Evolutionary conservation across 192 early-diverging fungal genomes (phyloP), one percentile per base, ranked within the genome.

Genomic region (Backusella liffmaniae): DNA sequence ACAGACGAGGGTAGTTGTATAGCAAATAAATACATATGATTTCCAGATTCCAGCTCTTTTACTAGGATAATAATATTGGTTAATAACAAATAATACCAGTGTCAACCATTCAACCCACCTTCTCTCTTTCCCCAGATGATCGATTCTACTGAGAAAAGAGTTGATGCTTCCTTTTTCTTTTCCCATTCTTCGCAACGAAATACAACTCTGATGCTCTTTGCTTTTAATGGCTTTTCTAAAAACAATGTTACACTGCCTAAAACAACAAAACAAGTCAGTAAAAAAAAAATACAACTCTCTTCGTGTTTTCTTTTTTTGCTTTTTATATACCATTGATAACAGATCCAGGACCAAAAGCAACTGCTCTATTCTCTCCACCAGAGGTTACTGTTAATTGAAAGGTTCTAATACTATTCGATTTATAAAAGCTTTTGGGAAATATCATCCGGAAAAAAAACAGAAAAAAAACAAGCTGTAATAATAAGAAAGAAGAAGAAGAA

Each of bases 21-120:
- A 65, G 80, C 74, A 77, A 81, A 81, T 35, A 81, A 56, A 44
- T 76, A 77, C 32, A 81, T 53, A 62, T 76, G 75, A 18, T 73
- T 70, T 30, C 75, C 80, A 13, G 30, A 34, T 56, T 59, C 32
- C 32, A 77, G 21, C 26, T 73, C 74, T 23, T 62, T 62, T 62
- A 62, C 56, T 62, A 23, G 26, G 56, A 26, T 23, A 62, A 3
- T 62, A 62, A 29, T 23, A 62, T 32, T 32, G 32, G 32, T 32
- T 32, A 32, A 32, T 12, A 62, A 62, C 10, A 62, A 29, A 62
- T 26, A 62, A 30, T 18, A 72, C n/a, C 10, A 41, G 15, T n/a
- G 16, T 56, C 42, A 42, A 15, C 34, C 6, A 49, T 49, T 26
- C 10, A 39, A 13, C 32, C 32, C 29, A 62, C 56, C 56, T 62